A percentile compares a stretch with the other conserved stretches of the same genome.
phyloP scores from a whole-genome alignment of 179 eudicot species.

The Beta macrorhiza region DNA sequence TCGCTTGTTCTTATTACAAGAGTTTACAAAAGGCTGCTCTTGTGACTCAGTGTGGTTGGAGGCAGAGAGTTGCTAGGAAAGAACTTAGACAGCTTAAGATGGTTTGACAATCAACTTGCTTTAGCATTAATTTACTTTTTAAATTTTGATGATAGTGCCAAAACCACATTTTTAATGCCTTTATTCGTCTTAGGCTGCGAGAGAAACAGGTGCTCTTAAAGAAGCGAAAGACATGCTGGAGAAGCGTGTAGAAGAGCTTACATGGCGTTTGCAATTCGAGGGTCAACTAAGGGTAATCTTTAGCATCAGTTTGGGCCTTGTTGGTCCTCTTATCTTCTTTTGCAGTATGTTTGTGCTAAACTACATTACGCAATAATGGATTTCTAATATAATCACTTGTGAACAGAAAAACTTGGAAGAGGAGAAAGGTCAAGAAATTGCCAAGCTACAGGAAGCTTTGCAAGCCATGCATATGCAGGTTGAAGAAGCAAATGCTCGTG shows the following conservation, averaged over 20 bases:
- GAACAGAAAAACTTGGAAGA: conserved; percentile 88
- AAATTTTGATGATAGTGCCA: not conserved
- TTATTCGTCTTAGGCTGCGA: conserved; percentile 71
- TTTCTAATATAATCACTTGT: conserved; percentile 18
- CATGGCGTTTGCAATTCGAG: conserved; percentile 97
- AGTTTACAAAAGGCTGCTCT: conserved; percentile 77
- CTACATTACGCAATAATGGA: not conserved
- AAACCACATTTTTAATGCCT: conserved; percentile 15
- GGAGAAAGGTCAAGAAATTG: conserved; percentile 78
- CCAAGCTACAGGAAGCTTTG: conserved; percentile 78
- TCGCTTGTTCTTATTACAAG: conserved; percentile 67
- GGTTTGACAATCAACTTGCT: conserved; percentile 45
- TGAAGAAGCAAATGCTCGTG: conserved; percentile 76
- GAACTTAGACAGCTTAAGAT: conserved; percentile 92
- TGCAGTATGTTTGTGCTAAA: not conserved
- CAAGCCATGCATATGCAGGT: conserved; percentile 61
- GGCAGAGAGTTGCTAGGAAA: conserved; percentile 73
- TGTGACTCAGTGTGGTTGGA: conserved; percentile 93
- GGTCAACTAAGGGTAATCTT: conserved; percentile 76
- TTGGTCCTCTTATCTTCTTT: not conserved
- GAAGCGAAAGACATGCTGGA: conserved; percentile 98
- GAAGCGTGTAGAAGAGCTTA: conserved; percentile 98
- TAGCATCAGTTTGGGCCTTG: not conserved
- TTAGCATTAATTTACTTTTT: not conserved
- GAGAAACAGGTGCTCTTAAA: conserved; percentile 95